Percentiles rank a stretch among this genome's conserved stretches.
Evolutionary conservation across 2,329 filamentous ascomycete species (phyloP).

Genomic region (Cladosporium colombiae): DNA sequence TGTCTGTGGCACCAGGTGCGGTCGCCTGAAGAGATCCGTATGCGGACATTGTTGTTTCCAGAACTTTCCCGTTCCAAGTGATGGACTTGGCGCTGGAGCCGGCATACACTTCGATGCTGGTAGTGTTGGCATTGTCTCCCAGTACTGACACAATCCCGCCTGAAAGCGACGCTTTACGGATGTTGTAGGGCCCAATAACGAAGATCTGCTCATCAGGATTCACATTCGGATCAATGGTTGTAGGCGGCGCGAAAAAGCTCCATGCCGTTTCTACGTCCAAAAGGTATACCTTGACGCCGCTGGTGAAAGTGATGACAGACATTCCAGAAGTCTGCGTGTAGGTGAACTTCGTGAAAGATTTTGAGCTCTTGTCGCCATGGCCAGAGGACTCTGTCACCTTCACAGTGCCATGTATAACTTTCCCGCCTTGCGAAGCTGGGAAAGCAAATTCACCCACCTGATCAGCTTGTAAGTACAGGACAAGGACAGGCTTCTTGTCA

Average conservation of each 20-base stretch:
- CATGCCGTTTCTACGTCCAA: slow-evolving; percentile 57
- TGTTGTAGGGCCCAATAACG: slow-evolving; percentile 43
- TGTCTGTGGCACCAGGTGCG: background rate
- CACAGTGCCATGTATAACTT: slow-evolving; percentile 21
- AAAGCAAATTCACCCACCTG: slow-evolving; percentile 28
- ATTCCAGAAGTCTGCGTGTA: slow-evolving; percentile 25
- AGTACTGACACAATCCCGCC: slow-evolving; percentile 36
- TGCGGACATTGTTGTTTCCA: background rate
- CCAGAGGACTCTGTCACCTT: slow-evolving; percentile 20
- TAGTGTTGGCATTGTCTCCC: slow-evolving; percentile 40
- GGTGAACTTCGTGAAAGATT: slow-evolving; percentile 21
- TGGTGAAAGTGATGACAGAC: slow-evolving; percentile 50
- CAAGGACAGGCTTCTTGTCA: slow-evolving; percentile 57
- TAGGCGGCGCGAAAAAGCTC: slow-evolving; percentile 57
- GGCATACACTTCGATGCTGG: slow-evolving; percentile 64
- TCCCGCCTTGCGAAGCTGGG: slow-evolving; percentile 8
- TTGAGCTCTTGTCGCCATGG: background rate
- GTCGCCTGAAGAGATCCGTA: background rate
- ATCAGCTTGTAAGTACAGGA: slow-evolving; percentile 45
- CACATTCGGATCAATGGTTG: slow-evolving; percentile 49
- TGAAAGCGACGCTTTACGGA: background rate
- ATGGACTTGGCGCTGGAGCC: slow-evolving; percentile 56
- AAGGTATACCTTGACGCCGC: slow-evolving; percentile 53
- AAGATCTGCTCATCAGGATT: slow-evolving; percentile 49
- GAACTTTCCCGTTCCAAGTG: slow-evolving; percentile 59